A percentile compares a stretch with the other conserved stretches of the same genome.
phyloP scores from a whole-genome alignment of 352 stramenopile genomes.

The Phytophthora boehmeriae region DNA sequence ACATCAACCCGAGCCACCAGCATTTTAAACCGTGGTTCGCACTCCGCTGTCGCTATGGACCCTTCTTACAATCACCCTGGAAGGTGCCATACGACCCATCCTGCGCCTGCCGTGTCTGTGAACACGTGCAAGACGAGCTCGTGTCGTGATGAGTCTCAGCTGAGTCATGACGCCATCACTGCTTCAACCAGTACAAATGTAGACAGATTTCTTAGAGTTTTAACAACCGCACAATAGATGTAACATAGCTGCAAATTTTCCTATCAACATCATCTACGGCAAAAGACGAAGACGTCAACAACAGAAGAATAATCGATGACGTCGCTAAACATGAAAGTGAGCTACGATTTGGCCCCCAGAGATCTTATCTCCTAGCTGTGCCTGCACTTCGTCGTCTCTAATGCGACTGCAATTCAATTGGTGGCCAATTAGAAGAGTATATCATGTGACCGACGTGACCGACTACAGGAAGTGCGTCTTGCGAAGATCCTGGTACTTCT shows the following conservation, averaged over 20 bases:
- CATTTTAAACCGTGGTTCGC: slow-evolving; percentile 67
- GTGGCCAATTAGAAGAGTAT: slow-evolving; percentile 14
- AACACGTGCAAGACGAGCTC: slow-evolving; percentile 42
- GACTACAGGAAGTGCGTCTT: slow-evolving; percentile 88
- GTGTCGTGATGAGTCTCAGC: slow-evolving; percentile 6
- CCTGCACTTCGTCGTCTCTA: slow-evolving; percentile 32
- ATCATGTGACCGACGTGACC: slow-evolving; percentile 6
- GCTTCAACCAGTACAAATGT: slow-evolving; percentile 14
- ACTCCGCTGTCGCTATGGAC: slow-evolving; percentile 66
- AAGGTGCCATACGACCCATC: slow-evolving; percentile 56
- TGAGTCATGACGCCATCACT: slow-evolving; percentile 8
- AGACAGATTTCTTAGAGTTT: not conserved
- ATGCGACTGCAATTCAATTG: slow-evolving; percentile 26
- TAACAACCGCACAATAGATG: slow-evolving; percentile 27
- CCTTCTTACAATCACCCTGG: slow-evolving; percentile 51
- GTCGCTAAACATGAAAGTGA: slow-evolving; percentile 26
- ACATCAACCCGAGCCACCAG: slow-evolving; percentile 61
- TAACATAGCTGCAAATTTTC: slow-evolving; percentile 16
- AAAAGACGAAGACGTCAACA: too few species aligned
- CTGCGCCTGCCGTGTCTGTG: slow-evolving; percentile 67
- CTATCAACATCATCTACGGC: too few species aligned
- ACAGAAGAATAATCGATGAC: not conserved
- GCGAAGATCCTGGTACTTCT: slow-evolving; percentile 89
- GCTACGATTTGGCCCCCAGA: slow-evolving; percentile 30
- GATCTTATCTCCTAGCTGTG: slow-evolving; percentile 25